phyloP scores from a whole-genome alignment of 2,329 filamentous ascomycete genomes.

The Septoria petroselini region DNA sequence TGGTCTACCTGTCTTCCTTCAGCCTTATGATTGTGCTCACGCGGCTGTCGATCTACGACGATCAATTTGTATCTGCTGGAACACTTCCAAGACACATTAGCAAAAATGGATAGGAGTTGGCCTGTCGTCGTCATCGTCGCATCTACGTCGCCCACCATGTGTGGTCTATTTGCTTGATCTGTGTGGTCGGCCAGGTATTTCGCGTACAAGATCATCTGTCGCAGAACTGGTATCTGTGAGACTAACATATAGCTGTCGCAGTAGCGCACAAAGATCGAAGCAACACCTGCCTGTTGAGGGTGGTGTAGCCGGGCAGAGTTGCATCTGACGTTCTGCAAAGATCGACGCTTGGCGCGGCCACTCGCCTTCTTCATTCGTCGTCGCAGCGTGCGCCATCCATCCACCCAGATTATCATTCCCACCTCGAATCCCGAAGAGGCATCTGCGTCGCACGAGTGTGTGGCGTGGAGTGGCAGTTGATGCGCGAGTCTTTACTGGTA shows the following conservation, averaged over 20 bases:
- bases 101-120: too few relatives aligned
- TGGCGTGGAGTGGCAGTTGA: too few relatives aligned
- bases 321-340: slow-evolving; percentile 13
- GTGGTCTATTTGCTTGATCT: background rate
- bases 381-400: background rate
- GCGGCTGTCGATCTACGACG: background rate
- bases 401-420: too few relatives aligned
- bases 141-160: background rate
- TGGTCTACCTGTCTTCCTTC: background rate
- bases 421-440: too few relatives aligned
- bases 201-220: slow-evolving; percentile 1
- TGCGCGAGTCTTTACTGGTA: slow-evolving; percentile 1
- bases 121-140: too few relatives aligned
- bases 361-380: background rate
- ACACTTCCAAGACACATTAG: too few relatives aligned
- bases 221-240: background rate
- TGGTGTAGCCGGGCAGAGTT: slow-evolving; percentile 13
- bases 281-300: slow-evolving; percentile 16
- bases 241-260: background rate
- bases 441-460: too few relatives aligned
- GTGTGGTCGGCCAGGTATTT: background rate
- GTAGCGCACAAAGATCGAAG: background rate
- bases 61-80: too few relatives aligned
- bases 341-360: slow-evolving; percentile 8
- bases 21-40: background rate